These are phyloP conservation scores for Serpula lacrymans DNA, from an alignment of 768 basidiomycete species.

Conservation along the genomic window DNA sequence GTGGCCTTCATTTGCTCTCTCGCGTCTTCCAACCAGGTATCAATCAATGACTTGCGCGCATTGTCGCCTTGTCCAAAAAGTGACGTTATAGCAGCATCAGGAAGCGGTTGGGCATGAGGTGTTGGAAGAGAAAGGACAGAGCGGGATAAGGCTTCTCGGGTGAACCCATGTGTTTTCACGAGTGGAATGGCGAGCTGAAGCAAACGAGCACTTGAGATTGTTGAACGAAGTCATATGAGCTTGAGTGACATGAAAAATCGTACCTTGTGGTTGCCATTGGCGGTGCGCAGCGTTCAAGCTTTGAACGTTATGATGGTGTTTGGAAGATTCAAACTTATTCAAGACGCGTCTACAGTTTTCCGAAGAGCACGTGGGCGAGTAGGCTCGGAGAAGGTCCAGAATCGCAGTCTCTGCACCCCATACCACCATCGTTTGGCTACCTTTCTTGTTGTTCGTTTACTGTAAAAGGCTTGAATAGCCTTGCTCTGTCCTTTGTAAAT, in stretches of 20 bases:
- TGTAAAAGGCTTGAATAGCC: no score
- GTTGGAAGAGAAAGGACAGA: slow-evolving; percentile 55
- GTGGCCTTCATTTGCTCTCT: slow-evolving; percentile 43
- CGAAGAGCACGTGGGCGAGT: no score
- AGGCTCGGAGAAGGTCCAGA: no score
- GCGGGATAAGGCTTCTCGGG: slow-evolving; percentile 62
- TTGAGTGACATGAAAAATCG: neutral
- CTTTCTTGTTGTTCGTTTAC: no score
- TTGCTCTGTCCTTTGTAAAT: no score
- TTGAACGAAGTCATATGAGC: neutral
- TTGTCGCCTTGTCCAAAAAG: slow-evolving; percentile 71
- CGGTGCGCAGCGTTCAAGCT: no score
- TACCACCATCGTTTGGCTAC: no score
- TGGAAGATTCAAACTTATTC: no score
- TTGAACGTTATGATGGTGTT: no score
- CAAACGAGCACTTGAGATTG: slow-evolving; percentile 29
- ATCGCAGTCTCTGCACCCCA: no score
- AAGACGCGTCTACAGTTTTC: neutral
- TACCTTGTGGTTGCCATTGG: slow-evolving; percentile 3
- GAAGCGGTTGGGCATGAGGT: slow-evolving; percentile 55
- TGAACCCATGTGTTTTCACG: slow-evolving; percentile 67
- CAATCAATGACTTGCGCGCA: slow-evolving; percentile 60
- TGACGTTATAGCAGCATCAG: slow-evolving; percentile 66
- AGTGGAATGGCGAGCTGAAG: slow-evolving; percentile 63
- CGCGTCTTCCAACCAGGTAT: slow-evolving; percentile 75